A percentile compares a stretch with the other conserved stretches of the same genome.
These are phyloP conservation scores for Funneliformis caledonium DNA, from an alignment of 371 early-diverging fungal species.

Conservation along the genomic window DNA sequence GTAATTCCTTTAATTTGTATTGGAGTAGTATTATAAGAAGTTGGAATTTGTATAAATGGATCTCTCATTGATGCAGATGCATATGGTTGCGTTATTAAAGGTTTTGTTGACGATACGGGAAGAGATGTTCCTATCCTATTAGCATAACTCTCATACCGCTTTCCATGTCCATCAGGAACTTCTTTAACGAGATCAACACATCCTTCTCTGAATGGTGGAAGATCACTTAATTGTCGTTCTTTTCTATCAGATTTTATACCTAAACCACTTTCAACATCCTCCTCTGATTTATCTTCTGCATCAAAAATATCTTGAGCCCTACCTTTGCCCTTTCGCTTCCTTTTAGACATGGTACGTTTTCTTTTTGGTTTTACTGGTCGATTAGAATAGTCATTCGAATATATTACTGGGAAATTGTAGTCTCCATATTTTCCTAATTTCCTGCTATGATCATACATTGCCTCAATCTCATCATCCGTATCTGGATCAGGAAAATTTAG, in stretches of 20 bases:
- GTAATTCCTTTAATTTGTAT: neutral
- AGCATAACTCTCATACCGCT: constrained; percentile 50
- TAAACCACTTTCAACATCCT: neutral
- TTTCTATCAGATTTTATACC: neutral
- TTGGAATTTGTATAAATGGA: constrained; percentile 32
- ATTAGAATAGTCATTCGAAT: neutral
- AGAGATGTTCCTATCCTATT: constrained; percentile 36
- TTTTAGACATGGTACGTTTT: constrained; percentile 30
- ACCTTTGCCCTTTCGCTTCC: neutral
- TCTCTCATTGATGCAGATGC: neutral
- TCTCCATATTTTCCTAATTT: constrained; percentile 34
- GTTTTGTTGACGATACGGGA: neutral
- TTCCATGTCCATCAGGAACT: constrained; percentile 40
- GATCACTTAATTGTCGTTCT: constrained; percentile 10
- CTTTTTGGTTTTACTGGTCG: neutral
- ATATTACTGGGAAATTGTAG: constrained; percentile 35
- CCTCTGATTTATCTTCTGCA: constrained; percentile 24
- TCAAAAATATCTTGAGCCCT: neutral
- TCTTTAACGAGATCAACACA: constrained; percentile 44
- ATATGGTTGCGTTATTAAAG: constrained; percentile 32
- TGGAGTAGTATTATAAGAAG: neutral
- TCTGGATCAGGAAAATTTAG: constrained; percentile 31
- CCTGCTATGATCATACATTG: constrained; percentile 27
- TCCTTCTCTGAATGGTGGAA: constrained; percentile 19
- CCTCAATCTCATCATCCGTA: constrained; percentile 29